Conservation (phyloP, 2,329 filamentous ascomycete genomes). For the Fusarium sp. region DNA sequence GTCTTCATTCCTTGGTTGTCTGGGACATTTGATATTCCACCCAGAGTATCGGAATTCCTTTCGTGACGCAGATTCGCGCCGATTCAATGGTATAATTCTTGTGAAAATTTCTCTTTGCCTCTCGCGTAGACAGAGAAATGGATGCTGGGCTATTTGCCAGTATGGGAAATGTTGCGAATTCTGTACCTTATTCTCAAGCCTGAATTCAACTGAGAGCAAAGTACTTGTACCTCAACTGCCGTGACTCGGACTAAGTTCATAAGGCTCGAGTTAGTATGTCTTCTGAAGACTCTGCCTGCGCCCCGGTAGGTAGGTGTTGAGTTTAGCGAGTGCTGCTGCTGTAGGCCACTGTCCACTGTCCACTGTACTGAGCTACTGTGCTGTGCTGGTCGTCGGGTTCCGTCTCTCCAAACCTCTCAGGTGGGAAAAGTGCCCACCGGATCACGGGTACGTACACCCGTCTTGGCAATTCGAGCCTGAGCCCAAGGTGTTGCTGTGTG, state of each 20-base stretch:
- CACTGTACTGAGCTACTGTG: not conserved
- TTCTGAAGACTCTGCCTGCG: conserved; percentile 6
- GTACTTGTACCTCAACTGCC: conserved; percentile 11
- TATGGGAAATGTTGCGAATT: not conserved
- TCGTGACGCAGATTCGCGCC: conserved; percentile 10
- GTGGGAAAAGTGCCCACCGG: conserved; percentile 29
- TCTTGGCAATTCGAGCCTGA: conserved; percentile 30
- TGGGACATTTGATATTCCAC: conserved; percentile 17
- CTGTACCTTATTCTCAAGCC: conserved; percentile 9
- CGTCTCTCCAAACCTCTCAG: conserved; percentile 13
- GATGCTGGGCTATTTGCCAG: conserved; percentile 16
- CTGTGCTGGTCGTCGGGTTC: not conserved
- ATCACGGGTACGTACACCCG: conserved; percentile 35
- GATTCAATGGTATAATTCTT: conserved; percentile 7
- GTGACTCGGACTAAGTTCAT: conserved; percentile 28
- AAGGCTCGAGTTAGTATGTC: conserved; percentile 31
- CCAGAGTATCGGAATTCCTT: conserved; percentile 34
- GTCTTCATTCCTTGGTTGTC: conserved; percentile 35
- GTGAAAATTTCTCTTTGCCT: conserved; percentile 19
- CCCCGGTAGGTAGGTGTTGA: not conserved
- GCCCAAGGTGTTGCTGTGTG: conserved; percentile 23
- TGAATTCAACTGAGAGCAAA: not conserved
- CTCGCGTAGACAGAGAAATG: conserved; percentile 1
- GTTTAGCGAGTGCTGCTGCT: conserved; percentile 7
- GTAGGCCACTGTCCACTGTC: conserved; percentile 2